Base-by-base conservation (phyloP, 129 eudicot species). In the Flaveria ramosissima region DNA sequence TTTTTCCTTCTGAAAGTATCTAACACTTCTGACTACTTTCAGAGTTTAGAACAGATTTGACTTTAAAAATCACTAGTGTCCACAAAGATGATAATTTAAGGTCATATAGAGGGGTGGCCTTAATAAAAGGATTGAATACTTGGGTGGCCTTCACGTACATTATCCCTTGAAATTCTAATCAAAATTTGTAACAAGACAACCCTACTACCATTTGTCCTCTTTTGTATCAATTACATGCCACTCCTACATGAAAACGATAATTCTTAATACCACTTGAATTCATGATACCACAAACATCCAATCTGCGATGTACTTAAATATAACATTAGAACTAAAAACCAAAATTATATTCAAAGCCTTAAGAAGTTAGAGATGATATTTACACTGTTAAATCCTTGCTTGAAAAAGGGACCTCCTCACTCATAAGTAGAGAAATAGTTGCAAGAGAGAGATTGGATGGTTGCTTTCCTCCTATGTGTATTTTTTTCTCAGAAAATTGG, bases 381-480 rank as follows among this genome's bases (percentile, higher is more conserved):
- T 86, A 93, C 97, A 85, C 69, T 71, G 87, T 55, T 80, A 91
- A 70, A 46, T 83, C 81, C 73, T 80, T 83, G 64, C 81, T 82
- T 42, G 90, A 78, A 83, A 91, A 87, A 11, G 98, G 98, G 39
- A 94, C 90, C 81, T 85, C 86, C 83, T 94, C 98, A 42, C 83
- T 87, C 81, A 94, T 88, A 76, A 94, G 88, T 69, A 89, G 81
- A 69, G 95, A 87, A 70, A 90, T 81, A 65, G 80, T 89, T 32
- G 88, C 88, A 62, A 94, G 86, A 87, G 74, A 91, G 84, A 94
- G 76, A 62, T 79, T 85, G 76, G 96, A 85, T 41, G 96, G 97
- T 84, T 89, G 97, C 81, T 91, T 94, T 76, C 98, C 98, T 52
- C 97, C 98, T 53, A 89, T 83, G 63, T 89, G 87, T 75, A 94